phyloP scores from a whole-genome alignment of 129 eudicot species.

The Helichrysum umbraculigerum region DNA sequence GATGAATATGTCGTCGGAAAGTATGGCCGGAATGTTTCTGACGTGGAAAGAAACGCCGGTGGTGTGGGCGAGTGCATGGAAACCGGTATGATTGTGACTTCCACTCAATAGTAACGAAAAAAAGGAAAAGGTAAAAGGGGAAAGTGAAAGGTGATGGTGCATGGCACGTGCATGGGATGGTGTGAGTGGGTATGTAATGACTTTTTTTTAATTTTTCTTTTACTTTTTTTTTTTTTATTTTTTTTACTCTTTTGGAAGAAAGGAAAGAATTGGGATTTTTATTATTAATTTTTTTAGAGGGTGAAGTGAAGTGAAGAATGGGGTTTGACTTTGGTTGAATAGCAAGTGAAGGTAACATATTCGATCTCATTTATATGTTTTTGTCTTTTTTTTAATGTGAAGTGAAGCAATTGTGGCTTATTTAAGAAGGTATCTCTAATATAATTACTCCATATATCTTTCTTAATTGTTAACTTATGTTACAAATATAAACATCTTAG shows the following conservation, averaged over 20 bases:
- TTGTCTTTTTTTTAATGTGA: not conserved
- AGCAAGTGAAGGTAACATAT: slow-evolving; percentile 36
- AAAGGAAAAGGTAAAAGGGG: slow-evolving; percentile 10
- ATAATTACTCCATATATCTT: no score
- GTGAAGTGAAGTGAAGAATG: slow-evolving; percentile 33
- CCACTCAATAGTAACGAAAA: slow-evolving; percentile 28
- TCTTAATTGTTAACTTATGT: not conserved
- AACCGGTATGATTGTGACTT: slow-evolving; percentile 53
- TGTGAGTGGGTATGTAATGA: slow-evolving; percentile 41
- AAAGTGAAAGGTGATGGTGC: slow-evolving; percentile 32
- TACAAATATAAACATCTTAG: no score
- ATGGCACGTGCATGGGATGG: slow-evolving; percentile 44
- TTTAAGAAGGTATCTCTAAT: not conserved
- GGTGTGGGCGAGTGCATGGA: slow-evolving; percentile 99
- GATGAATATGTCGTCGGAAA: slow-evolving; percentile 45
- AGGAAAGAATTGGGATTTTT: slow-evolving; percentile 33
- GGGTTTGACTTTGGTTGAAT: slow-evolving; percentile 44
- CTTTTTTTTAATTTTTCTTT: slow-evolving; percentile 5
- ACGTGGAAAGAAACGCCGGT: slow-evolving; percentile 95
- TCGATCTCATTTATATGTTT: slow-evolving; percentile 15
- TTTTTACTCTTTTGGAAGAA: slow-evolving; percentile 20
- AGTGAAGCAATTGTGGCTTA: slow-evolving; percentile 9
- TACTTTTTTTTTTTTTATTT: not conserved
- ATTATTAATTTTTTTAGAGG: slow-evolving; percentile 30
- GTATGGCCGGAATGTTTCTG: slow-evolving; percentile 79